phyloP scores from a whole-genome alignment of 148 eudicot genomes.

The Limonium bicolor region DNA sequence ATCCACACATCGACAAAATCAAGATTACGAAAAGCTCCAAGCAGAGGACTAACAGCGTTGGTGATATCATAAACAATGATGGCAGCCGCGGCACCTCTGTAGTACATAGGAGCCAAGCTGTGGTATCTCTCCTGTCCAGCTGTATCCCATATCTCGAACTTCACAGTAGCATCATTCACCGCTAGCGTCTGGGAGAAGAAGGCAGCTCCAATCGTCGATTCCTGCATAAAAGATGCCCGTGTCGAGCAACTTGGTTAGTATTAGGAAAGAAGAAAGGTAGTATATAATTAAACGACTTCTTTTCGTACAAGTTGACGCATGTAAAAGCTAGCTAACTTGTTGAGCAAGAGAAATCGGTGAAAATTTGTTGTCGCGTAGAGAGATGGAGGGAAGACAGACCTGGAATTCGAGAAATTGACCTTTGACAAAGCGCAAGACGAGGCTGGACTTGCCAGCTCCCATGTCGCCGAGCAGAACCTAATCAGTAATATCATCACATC shows the following conservation, averaged over 20 bases:
- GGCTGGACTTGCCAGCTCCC: conserved; percentile 75
- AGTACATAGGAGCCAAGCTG: conserved; percentile 83
- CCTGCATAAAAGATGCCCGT: conserved; percentile 20
- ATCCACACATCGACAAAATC: neutral
- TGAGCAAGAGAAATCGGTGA: neutral
- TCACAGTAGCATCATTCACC: conserved; percentile 36
- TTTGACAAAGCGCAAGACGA: conserved; percentile 66
- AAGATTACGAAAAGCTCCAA: neutral
- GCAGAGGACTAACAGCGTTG: conserved; percentile 20
- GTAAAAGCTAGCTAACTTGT: neutral
- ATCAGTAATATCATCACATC: neutral
- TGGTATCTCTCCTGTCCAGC: conserved; percentile 78
- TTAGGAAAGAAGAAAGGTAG: neutral
- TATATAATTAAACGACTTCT: too few species aligned
- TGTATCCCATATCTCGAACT: conserved; percentile 78
- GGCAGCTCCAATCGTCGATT: conserved; percentile 77
- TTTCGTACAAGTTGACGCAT: neutral
- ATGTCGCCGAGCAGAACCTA: conserved; percentile 72
- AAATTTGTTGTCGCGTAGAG: neutral
- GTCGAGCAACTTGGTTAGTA: neutral
- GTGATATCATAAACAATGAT: conserved; percentile 63
- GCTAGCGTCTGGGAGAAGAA: conserved; percentile 60
- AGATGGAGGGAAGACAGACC: conserved; percentile 18
- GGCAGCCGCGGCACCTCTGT: conserved; percentile 72
- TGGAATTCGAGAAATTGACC: conserved; percentile 64